phyloP scores from a whole-genome alignment of 176 grass and related monocot genomes.

The Triticum monococcum region DNA sequence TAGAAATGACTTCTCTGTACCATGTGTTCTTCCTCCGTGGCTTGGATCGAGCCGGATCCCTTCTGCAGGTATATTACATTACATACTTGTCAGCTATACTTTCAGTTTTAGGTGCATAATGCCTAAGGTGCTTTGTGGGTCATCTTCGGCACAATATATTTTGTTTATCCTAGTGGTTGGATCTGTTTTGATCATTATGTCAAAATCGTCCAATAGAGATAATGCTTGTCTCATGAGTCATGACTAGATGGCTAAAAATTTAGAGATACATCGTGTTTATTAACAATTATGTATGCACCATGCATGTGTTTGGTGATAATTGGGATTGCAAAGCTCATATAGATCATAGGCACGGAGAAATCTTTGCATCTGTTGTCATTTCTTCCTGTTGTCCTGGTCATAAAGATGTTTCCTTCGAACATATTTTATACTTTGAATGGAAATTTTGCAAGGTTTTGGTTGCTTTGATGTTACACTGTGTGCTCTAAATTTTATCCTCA shows the following conservation, averaged over 20 bases:
- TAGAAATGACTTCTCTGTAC: background rate
- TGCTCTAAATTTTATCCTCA: background rate
- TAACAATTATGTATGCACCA: too few relatives aligned
- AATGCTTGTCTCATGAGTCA: background rate
- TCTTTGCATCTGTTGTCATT: background rate
- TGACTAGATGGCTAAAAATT: background rate
- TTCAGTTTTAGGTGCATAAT: background rate
- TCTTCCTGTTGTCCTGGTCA: background rate
- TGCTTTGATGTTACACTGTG: background rate
- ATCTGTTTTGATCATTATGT: background rate
- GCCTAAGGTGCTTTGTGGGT: background rate
- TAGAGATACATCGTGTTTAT: too few relatives aligned
- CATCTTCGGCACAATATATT: background rate
- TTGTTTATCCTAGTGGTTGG: background rate
- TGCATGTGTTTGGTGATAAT: background rate
- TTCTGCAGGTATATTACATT: background rate
- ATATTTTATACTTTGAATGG: background rate
- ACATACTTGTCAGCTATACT: background rate
- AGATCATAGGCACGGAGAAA: background rate
- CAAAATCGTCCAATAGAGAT: background rate
- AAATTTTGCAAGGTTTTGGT: background rate
- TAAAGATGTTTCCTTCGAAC: background rate
- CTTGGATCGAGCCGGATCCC: constrained; percentile 17
- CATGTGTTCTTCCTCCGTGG: constrained; percentile 23
- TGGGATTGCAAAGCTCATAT: background rate